phyloP scores from a whole-genome alignment of 768 basidiomycete genomes.

The Aureoboletus auriporus region DNA sequence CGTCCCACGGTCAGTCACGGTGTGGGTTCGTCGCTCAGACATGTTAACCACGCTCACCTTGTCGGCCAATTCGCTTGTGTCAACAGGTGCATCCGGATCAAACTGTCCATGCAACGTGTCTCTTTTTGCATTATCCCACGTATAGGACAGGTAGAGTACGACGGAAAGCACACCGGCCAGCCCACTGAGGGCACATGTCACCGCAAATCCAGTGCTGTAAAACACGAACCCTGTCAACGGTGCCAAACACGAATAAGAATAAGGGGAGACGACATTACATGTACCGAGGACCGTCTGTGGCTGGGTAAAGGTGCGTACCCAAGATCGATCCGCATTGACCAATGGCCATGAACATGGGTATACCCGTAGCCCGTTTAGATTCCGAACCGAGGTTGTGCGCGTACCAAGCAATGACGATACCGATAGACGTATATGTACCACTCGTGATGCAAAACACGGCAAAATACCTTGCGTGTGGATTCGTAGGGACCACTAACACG shows the following conservation, averaged over 20 bases:
- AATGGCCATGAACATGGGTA: conserved; percentile 76
- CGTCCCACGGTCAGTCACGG: background rate
- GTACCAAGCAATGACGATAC: conserved; percentile 74
- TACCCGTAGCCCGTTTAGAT: conserved; percentile 70
- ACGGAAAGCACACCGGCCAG: conserved; percentile 27
- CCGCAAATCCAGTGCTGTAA: conserved; percentile 51
- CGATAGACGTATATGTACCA: conserved; percentile 75
- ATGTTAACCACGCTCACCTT: conserved; percentile 38
- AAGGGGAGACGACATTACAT: conserved; percentile 36
- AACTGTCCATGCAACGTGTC: conserved; percentile 51
- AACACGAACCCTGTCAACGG: background rate
- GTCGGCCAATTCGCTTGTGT: conserved; percentile 65
- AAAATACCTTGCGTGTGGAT: conserved; percentile 68
- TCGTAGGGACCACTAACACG: conserved; percentile 49
- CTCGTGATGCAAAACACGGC: conserved; percentile 74
- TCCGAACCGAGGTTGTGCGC: conserved; percentile 77
- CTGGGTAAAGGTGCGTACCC: conserved; percentile 73
- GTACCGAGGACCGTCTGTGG: conserved; percentile 59
- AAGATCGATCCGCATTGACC: conserved; percentile 74
- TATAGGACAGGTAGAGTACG: conserved; percentile 58
- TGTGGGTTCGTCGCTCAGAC: too few species aligned
- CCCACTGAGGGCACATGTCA: conserved; percentile 34
- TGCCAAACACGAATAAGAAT: background rate
- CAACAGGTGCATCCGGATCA: conserved; percentile 43
- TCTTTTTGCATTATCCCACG: conserved; percentile 52